Evolutionary conservation across 257 asterid species (phyloP).

Genomic region (Solanum appendiculatum): DNA sequence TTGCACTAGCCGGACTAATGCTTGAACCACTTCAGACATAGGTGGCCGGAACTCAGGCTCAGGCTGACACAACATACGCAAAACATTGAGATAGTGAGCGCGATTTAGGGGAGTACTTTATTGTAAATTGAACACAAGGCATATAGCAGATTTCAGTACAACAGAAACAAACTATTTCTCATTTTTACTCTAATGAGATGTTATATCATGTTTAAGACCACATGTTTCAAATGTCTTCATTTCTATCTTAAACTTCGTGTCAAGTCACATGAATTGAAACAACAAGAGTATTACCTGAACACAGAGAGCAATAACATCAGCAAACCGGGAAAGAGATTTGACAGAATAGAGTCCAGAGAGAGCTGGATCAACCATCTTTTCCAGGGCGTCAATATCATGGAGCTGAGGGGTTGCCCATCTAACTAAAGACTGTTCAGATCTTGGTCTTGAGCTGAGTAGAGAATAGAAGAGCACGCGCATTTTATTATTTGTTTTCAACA

Average conservation of each 20-base stretch:
- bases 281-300: constrained; percentile 47
- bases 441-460: constrained; percentile 55
- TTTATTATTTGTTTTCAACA: not conserved
- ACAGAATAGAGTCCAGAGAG: constrained; percentile 82
- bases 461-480: not conserved
- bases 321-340: constrained; percentile 88
- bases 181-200: not conserved
- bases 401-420: constrained; percentile 98
- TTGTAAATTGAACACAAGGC: not conserved
- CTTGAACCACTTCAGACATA: constrained; percentile 94
- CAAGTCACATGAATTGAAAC: not conserved
- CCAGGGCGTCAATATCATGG: constrained; percentile 86
- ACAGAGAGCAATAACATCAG: constrained; percentile 90
- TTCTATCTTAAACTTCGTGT: not conserved
- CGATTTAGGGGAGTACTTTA: not conserved
- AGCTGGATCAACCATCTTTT: constrained; percentile 94
- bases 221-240: not conserved
- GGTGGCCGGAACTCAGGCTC: constrained; percentile 99
- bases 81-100: not conserved
- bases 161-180: not conserved
- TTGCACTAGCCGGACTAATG: constrained; percentile 84
- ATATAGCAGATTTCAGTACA: not conserved
- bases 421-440: constrained; percentile 85
- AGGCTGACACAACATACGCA: constrained; percentile 30
- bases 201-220: not conserved